Conservation (phyloP, 1,284 basidiomycete genomes). For the Takashimella tepidaria region DNA sequence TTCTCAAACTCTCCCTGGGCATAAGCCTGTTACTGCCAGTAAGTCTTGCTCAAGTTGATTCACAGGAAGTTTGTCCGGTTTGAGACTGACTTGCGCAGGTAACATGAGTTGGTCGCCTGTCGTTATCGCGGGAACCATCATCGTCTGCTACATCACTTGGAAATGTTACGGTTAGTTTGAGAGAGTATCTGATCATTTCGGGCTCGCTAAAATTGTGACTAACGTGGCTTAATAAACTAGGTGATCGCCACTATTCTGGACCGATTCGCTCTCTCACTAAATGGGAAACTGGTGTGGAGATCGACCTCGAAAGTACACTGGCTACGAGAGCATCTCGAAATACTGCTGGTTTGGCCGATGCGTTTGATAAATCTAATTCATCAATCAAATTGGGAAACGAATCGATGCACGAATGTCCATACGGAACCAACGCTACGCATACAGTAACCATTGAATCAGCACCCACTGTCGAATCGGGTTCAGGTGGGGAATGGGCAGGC, state of each 20-base stretch:
- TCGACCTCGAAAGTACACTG: conserved; percentile 33
- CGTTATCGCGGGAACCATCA: conserved; percentile 30
- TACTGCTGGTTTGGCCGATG: background rate
- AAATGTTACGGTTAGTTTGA: conserved; percentile 13
- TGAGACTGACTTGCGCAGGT: conserved; percentile 12
- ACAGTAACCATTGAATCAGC: background rate
- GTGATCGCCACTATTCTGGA: conserved; percentile 38
- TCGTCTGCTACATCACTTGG: conserved; percentile 32
- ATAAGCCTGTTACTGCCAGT: conserved; percentile 31
- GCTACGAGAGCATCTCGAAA: background rate
- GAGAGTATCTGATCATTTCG: no score
- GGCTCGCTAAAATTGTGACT: no score
- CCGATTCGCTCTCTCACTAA: conserved; percentile 46
- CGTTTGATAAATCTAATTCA: background rate
- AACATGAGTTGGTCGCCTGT: conserved; percentile 44
- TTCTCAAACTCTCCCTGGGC: conserved; percentile 34
- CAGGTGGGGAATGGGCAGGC: background rate
- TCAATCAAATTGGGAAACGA: background rate
- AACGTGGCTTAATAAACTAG: background rate
- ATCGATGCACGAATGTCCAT: background rate
- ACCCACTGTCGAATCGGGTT: background rate
- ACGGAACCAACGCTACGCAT: background rate
- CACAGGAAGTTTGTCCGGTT: no score
- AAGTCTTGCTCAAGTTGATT: background rate
- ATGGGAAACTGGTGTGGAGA: conserved; percentile 47